Percentiles rank a stretch among this genome's conserved stretches.
phyloP scores from a whole-genome alignment of 805 yeast species.

The Blastobotrys chiropterorum region DNA sequence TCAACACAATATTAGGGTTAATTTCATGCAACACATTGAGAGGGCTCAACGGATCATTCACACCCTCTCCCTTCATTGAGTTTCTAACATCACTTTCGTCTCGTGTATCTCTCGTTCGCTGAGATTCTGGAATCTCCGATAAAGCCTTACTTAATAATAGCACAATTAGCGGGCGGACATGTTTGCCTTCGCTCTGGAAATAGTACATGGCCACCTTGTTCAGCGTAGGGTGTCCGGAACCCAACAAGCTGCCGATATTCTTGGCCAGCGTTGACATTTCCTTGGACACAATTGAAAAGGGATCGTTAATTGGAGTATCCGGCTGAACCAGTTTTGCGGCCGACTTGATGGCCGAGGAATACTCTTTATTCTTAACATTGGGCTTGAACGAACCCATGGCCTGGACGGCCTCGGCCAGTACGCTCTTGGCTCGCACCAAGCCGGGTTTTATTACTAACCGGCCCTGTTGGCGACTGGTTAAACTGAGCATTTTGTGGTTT shows the following conservation, averaged over 20 bases:
- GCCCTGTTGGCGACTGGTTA: slow-evolving; percentile 1
- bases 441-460: background rate
- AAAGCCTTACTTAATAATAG: slow-evolving; percentile 76
- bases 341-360: slow-evolving; percentile 23
- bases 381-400: slow-evolving; percentile 9
- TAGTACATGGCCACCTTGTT: slow-evolving; percentile 91
- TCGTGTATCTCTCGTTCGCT: slow-evolving; percentile 63
- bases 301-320: slow-evolving; percentile 54
- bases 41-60: slow-evolving; percentile 58
- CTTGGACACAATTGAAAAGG: slow-evolving; percentile 81
- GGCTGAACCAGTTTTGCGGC: slow-evolving; percentile 31
- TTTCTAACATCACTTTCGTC: slow-evolving; percentile 30
- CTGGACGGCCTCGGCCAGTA: slow-evolving; percentile 19
- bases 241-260: slow-evolving; percentile 79
- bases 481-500: background rate
- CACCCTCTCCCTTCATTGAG: slow-evolving; percentile 25
- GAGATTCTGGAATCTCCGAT: slow-evolving; percentile 56
- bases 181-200: slow-evolving; percentile 94
- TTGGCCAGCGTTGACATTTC: slow-evolving; percentile 88
- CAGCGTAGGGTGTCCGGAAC: slow-evolving; percentile 89
- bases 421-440: slow-evolving; percentile 10
- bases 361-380: slow-evolving; percentile 13
- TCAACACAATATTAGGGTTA: slow-evolving; percentile 69
- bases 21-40: slow-evolving; percentile 81
- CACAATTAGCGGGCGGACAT: slow-evolving; percentile 87